Conservation (phyloP, 768 basidiomycete species). For the Psilocybe cyanescens region DNA sequence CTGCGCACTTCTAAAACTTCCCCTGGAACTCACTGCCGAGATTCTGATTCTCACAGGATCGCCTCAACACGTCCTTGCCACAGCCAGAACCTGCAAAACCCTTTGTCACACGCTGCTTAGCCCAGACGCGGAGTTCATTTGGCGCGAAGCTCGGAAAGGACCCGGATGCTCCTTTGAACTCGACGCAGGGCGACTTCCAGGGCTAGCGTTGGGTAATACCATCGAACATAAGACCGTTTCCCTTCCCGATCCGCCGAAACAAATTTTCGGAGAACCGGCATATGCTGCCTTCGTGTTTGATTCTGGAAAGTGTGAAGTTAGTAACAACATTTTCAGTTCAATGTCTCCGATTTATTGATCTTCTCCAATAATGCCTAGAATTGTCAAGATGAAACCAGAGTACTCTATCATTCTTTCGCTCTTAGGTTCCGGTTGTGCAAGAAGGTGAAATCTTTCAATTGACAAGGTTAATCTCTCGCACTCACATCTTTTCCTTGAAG, state of each 20-base stretch:
- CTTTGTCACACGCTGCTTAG: slow-evolving; percentile 53
- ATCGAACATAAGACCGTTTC: slow-evolving; percentile 1
- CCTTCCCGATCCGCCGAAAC: slow-evolving; percentile 25
- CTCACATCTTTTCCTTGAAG: background rate
- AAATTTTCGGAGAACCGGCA: slow-evolving; percentile 52
- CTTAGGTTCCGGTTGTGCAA: background rate
- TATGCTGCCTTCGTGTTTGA: slow-evolving; percentile 73
- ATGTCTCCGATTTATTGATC: too few relatives aligned
- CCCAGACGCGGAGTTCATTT: slow-evolving; percentile 55
- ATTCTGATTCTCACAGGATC: slow-evolving; percentile 57
- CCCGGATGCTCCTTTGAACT: background rate
- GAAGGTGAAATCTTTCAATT: too few relatives aligned
- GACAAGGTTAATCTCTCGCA: background rate
- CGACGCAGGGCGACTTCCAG: background rate
- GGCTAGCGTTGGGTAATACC: too few relatives aligned
- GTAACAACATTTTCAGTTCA: slow-evolving; percentile 11
- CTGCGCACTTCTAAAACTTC: slow-evolving; percentile 35
- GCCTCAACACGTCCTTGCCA: slow-evolving; percentile 58
- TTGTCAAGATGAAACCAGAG: slow-evolving; percentile 40
- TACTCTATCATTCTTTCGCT: slow-evolving; percentile 31
- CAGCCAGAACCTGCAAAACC: slow-evolving; percentile 60
- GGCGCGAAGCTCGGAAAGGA: slow-evolving; percentile 52
- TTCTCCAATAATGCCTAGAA: slow-evolving; percentile 24
- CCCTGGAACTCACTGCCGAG: slow-evolving; percentile 68
- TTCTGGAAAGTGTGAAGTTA: slow-evolving; percentile 51